These are phyloP conservation scores for Microcera coccophila DNA, from an alignment of 2,329 filamentous ascomycete genomes.

Conservation along the genomic window DNA sequence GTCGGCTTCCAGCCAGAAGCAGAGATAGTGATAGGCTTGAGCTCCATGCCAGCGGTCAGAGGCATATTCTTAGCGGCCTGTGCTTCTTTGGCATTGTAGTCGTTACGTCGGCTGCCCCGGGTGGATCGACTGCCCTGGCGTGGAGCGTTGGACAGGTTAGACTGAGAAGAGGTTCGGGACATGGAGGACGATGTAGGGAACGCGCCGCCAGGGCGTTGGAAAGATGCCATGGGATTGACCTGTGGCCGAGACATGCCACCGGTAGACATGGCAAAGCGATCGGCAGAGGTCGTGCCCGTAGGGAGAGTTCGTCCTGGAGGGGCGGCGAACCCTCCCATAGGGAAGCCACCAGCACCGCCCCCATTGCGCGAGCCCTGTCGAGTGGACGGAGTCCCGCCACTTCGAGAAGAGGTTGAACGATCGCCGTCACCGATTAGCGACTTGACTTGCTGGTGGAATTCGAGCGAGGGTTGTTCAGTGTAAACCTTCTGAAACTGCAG, in stretches of 20 bases:
- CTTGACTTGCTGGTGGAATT: conserved; percentile 90
- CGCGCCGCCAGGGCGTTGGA: conserved; percentile 48
- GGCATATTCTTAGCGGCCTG: conserved; percentile 85
- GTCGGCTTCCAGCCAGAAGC: conserved; percentile 85
- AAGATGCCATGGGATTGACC: conserved; percentile 41
- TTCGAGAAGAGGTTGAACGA: conserved; percentile 51
- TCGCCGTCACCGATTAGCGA: conserved; percentile 76
- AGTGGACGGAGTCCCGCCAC: conserved; percentile 53
- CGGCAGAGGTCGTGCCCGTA: conserved; percentile 70
- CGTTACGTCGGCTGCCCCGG: conserved; percentile 62
- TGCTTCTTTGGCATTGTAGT: conserved; percentile 56
- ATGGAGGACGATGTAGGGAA: conserved; percentile 62
- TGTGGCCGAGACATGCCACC: conserved; percentile 45
- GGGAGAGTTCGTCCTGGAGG: conserved; percentile 57
- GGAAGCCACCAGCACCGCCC: conserved; percentile 45
- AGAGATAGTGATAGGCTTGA: conserved; percentile 73
- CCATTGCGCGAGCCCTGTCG: conserved; percentile 51
- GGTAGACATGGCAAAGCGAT: conserved; percentile 67
- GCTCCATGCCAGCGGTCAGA: conserved; percentile 74
- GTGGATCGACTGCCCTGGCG: conserved; percentile 61
- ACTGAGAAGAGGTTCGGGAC: conserved; percentile 61
- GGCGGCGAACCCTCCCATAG: conserved; percentile 68
- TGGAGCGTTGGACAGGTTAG: conserved; percentile 64
- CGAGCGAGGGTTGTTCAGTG: conserved; percentile 90
- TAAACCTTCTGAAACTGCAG: conserved; percentile 95